Evolutionary conservation across 495 filamentous ascomycete species (phyloP), one percentile per base, ranked within the genome.

Genomic region (Aspergillus asperescens): DNA sequence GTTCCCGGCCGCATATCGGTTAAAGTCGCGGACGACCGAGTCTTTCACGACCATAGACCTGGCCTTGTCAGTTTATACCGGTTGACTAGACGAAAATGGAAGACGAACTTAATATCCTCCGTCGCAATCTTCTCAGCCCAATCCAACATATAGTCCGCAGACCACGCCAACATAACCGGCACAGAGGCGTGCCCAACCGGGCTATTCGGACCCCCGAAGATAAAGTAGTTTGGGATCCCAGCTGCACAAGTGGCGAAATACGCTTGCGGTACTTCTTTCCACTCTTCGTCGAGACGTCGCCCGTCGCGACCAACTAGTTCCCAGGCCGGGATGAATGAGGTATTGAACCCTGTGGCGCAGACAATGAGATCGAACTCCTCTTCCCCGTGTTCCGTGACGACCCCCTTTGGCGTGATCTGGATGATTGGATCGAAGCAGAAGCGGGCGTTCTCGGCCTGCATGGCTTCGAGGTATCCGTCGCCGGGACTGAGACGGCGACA

Each of bases 401-500:
- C 25, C 10, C 39, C 39, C 1, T n/a, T 24, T 3, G 8, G 10
- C 1, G 20, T 42, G 3, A 42, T 27, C 18, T 20, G 22, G 10
- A 4, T 10, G 7, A 42, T 42, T 5, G 9, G 39, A 13, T 23
- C 22, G 10, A 42, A 42, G 10, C 23, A 15, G 19, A 23, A 42
- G 20, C 10, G 22, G 3, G 39, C 39, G 13, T 42, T 42, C 9
- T 5, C 39, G 7, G 10, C 20, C 22, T 42, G 56, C 40, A 77
- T 67, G 0, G 67, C 55, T 50, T 77, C 72, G 5, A 77, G 54
- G 25, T 73, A 73, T 7, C 69, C 73, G 35, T 66, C 60, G 1
- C 70, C 70, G 1, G 77, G 76, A 3, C 69, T 72, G 3, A 77
- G 61, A 2, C 78, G 71, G 43, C 72, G 68, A 57, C 78, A 81